Conservation (phyloP, 2,329 filamentous ascomycete species). For the Elsinoe batatas region DNA sequence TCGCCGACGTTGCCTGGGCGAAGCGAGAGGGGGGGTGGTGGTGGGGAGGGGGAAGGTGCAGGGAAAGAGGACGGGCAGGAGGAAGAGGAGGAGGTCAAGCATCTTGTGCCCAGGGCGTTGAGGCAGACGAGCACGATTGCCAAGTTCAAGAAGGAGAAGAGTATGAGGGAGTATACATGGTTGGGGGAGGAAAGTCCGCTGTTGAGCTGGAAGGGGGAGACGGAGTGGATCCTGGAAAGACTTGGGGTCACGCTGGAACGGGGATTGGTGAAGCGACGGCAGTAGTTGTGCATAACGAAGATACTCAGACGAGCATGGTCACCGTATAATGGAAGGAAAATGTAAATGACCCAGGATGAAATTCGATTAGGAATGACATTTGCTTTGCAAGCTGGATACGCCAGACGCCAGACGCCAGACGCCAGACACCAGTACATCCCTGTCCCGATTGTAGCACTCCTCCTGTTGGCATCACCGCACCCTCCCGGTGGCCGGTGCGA, state of each 20-base stretch:
- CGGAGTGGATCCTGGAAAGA: slow-evolving; percentile 62
- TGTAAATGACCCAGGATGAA: no score
- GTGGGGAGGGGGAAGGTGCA: no score
- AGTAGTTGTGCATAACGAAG: no score
- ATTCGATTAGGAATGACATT: no score
- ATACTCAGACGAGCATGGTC: no score
- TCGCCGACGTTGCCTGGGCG: slow-evolving; percentile 24
- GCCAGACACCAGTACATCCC: no score
- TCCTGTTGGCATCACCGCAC: no score
- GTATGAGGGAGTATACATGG: slow-evolving; percentile 54
- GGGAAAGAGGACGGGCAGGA: slow-evolving; percentile 7
- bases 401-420: no score
- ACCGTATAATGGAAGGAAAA: no score
- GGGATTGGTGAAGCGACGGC: slow-evolving; percentile 30
- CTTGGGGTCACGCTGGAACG: slow-evolving; percentile 48
- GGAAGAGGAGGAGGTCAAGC: slow-evolving; percentile 17
- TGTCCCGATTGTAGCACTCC: no score
- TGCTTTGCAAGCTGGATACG: no score
- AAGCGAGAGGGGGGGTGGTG: slow-evolving; percentile 21
- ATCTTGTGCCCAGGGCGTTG: slow-evolving; percentile 16
- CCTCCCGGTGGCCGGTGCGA: no score
- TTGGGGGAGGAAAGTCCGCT: slow-evolving; percentile 59
- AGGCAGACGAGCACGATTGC: slow-evolving; percentile 16
- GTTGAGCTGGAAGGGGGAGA: slow-evolving; percentile 58
- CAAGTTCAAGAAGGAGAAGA: slow-evolving; percentile 15